Conservation (phyloP, 495 filamentous ascomycete genomes). For the Ramalina peruviana region DNA sequence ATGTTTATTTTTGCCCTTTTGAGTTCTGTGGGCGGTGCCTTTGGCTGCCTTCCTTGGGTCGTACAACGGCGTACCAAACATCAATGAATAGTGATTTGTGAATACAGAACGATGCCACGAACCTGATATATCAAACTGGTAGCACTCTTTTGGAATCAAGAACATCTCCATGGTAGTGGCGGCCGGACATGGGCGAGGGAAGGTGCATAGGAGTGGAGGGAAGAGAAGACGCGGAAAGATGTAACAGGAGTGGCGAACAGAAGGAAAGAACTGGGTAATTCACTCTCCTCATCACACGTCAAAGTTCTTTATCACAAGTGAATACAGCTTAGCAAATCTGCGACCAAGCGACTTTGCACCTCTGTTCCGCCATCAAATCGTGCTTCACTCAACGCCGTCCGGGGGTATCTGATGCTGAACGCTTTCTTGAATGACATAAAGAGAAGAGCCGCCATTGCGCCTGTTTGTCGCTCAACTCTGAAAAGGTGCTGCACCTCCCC, state of each 20-base stretch:
- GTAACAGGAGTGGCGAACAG: no score
- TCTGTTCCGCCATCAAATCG: background rate
- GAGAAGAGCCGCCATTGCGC: background rate
- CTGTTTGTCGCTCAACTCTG: constrained; percentile 6
- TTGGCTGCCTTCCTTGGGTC: background rate
- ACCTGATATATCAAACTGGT: no score
- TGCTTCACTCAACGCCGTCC: background rate
- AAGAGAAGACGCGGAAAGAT: no score
- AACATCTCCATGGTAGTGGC: no score
- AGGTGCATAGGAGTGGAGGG: no score
- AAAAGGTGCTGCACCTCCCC: constrained; percentile 29
- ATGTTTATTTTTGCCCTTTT: background rate
- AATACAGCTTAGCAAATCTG: background rate
- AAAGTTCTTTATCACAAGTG: background rate
- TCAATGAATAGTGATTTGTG: background rate
- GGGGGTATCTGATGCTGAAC: background rate
- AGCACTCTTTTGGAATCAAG: background rate
- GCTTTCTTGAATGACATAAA: background rate
- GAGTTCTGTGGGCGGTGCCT: background rate
- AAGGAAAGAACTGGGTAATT: background rate
- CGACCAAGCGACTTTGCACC: background rate
- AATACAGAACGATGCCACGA: background rate
- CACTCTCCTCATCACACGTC: background rate
- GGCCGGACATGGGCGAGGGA: no score
- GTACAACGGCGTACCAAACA: background rate